Conservation (phyloP, 306 rosid species). For the Senna tora region DNA sequence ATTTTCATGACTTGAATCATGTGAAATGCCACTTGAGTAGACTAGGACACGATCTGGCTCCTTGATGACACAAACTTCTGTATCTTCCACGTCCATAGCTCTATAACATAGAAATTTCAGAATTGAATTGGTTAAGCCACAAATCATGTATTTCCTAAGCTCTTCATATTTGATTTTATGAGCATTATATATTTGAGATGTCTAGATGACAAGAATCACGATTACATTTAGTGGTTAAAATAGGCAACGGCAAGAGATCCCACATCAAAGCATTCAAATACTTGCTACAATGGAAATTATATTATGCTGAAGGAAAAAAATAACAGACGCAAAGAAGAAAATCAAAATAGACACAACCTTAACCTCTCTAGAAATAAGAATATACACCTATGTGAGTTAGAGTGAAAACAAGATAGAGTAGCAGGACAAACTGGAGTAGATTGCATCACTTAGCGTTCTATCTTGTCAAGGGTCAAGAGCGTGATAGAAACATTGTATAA, state of each 20-base stretch:
- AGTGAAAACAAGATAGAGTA: neutral
- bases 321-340: neutral
- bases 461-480: neutral
- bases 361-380: neutral
- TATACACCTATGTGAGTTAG: neutral
- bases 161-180: conserved; percentile 11
- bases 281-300: neutral
- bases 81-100: conserved; percentile 75
- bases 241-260: neutral
- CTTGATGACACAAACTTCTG: conserved; percentile 85
- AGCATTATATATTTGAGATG: conserved; percentile 1
- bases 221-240: neutral
- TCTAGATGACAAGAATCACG: neutral
- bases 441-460: neutral
- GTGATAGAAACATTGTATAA: conserved; percentile 2
- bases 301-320: neutral
- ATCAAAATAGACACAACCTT: neutral
- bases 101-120: conserved; percentile 40
- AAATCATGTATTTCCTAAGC: conserved; percentile 14
- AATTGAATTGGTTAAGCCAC: conserved; percentile 18
- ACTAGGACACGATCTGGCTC: conserved; percentile 75
- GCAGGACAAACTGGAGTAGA: neutral
- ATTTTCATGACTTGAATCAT: conserved; percentile 56
- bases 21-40: conserved; percentile 63
- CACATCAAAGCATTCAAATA: neutral